A percentile compares a stretch with the other conserved stretches of the same genome.
Conservation (phyloP, 2,329 filamentous ascomycete genomes). For the Coniella vitis region DNA sequence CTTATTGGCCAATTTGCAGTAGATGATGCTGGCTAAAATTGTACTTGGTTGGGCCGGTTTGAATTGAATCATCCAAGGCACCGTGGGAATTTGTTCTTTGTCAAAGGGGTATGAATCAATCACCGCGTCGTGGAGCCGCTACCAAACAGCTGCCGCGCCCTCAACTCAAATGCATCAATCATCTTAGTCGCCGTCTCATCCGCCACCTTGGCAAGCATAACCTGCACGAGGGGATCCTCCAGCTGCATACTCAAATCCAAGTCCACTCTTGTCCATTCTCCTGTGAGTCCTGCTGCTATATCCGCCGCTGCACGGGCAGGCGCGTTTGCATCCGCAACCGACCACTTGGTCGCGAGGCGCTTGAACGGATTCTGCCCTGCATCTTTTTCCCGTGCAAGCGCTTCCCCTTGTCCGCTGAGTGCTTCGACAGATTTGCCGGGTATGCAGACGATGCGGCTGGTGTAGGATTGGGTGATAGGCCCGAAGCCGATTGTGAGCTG, state of each 20-base stretch:
- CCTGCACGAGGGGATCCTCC: conserved; percentile 78
- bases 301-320: no score
- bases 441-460: conserved; percentile 70
- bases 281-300: no score
- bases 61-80: no score
- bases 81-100: no score
- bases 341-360: conserved; percentile 65
- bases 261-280: conserved; percentile 62
- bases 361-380: conserved; percentile 42
- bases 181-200: conserved; percentile 80
- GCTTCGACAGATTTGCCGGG: conserved; percentile 70
- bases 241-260: conserved; percentile 78
- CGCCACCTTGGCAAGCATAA: conserved; percentile 73
- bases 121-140: neutral
- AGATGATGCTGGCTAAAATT: no score
- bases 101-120: neutral
- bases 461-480: conserved; percentile 76
- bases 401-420: conserved; percentile 53
- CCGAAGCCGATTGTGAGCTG: conserved; percentile 82
- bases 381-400: conserved; percentile 31
- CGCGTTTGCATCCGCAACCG: conserved; percentile 37
- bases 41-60: no score
- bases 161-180: conserved; percentile 87
- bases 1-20: no score
- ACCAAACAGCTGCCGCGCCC: conserved; percentile 56